phyloP scores from a whole-genome alignment of 805 yeast species.

The Monosporozyma yasuniensis region DNA sequence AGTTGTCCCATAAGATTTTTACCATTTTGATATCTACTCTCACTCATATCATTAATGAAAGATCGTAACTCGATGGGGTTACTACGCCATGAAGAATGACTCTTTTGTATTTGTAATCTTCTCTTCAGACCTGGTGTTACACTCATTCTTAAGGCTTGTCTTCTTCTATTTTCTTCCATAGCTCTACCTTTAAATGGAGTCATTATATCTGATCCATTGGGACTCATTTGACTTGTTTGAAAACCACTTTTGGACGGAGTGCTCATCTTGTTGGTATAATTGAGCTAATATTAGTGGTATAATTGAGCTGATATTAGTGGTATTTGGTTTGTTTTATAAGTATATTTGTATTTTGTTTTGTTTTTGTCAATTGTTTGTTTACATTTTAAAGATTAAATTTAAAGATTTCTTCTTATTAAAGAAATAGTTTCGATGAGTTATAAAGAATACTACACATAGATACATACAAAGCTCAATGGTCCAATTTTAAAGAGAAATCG shows the following conservation, averaged over 20 bases:
- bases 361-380: background rate
- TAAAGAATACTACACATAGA: no score
- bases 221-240: background rate
- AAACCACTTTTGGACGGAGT: background rate
- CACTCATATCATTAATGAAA: constrained; percentile 20
- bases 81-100: constrained; percentile 7
- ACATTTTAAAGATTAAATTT: background rate
- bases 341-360: no score
- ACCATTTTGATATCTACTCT: constrained; percentile 15
- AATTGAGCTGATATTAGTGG: background rate
- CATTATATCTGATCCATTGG: constrained; percentile 4
- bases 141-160: constrained; percentile 14
- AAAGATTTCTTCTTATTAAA: background rate
- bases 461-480: background rate
- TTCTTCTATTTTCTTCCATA: constrained; percentile 15
- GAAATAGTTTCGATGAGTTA: no score
- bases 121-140: constrained; percentile 18
- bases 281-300: background rate
- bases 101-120: constrained; percentile 7
- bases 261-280: background rate
- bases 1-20: constrained; percentile 8
- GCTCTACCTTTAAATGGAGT: constrained; percentile 24
- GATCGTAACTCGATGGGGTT: constrained; percentile 15
- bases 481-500: constrained; percentile 71
- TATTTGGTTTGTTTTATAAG: no score